A percentile compares a stretch with the other conserved stretches of the same genome.
phyloP scores from a whole-genome alignment of 140 eudicot species.

The Senecio squalidus region DNA sequence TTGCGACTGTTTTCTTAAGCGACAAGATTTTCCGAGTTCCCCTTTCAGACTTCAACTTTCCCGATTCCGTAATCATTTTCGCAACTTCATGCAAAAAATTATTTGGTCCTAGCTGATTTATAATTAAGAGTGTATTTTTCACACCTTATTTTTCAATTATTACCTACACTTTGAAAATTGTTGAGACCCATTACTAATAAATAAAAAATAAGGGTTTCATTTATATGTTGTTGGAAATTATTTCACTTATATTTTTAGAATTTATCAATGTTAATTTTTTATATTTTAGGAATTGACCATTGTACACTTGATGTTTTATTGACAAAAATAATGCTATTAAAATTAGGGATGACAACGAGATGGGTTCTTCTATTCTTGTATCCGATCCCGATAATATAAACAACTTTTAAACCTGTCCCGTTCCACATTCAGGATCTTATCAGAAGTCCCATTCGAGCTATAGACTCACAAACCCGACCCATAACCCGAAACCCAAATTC shows the following conservation, averaged over 20 bases:
- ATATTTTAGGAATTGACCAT: not conserved
- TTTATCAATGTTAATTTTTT: not conserved
- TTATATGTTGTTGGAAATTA: not conserved
- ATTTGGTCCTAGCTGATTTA: not conserved
- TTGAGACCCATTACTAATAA: constrained; percentile 4
- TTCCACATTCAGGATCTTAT: too few species aligned
- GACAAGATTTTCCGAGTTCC: constrained; percentile 23
- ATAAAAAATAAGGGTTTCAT: not conserved
- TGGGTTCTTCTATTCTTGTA: too few species aligned
- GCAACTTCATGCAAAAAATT: not conserved
- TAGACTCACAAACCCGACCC: too few species aligned
- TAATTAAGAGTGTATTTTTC: constrained; percentile 7
- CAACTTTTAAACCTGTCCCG: too few species aligned
- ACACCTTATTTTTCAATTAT: constrained; percentile 1
- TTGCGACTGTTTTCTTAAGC: not conserved
- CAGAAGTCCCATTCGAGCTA: too few species aligned
- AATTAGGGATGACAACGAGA: too few species aligned
- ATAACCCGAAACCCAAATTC: too few species aligned
- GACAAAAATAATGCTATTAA: too few species aligned
- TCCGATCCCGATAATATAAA: too few species aligned
- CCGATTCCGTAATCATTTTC: constrained; percentile 1
- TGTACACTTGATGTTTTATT: not conserved
- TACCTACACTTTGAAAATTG: not conserved
- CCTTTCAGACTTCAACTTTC: constrained; percentile 29
- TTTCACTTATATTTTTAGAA: not conserved